Evolutionary conservation across 306 rosid species (phyloP).

Genomic region (Calophaca sinica): DNA sequence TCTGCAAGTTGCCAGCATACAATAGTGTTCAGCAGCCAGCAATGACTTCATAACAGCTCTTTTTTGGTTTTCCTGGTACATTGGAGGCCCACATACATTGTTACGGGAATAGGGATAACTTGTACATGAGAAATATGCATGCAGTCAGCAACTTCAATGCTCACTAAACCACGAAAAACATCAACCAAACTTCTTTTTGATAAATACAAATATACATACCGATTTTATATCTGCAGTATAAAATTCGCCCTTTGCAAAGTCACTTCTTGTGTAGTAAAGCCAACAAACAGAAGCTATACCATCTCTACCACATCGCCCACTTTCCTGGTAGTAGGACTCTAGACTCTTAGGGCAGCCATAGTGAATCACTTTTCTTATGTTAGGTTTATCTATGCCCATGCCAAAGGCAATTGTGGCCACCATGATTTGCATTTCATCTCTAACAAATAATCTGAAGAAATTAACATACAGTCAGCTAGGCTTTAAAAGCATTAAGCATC

Average conservation of each 20-base stretch:
- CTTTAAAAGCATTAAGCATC: conserved; percentile 29
- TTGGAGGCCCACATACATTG: conserved; percentile 36
- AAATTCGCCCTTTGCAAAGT: conserved; percentile 70
- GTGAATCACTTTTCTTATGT: conserved; percentile 89
- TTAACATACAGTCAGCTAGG: conserved; percentile 35
- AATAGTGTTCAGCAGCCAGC: conserved; percentile 80
- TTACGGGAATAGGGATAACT: conserved; percentile 38
- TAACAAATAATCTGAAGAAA: conserved; percentile 73
- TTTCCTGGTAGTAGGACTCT: conserved; percentile 94
- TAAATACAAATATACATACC: conserved; percentile 53
- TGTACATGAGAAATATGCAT: conserved; percentile 34
- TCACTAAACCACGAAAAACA: conserved; percentile 29
- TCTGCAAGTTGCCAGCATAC: conserved; percentile 78
- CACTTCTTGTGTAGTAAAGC: conserved; percentile 91
- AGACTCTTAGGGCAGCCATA: conserved; percentile 93
- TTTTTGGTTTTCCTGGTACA: conserved; percentile 73
- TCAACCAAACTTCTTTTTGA: conserved; percentile 2
- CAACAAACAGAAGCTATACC: conserved; percentile 92
- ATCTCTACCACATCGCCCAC: conserved; percentile 95
- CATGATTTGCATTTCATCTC: conserved; percentile 85
- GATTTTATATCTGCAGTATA: conserved; percentile 69
- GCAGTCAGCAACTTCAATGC: conserved; percentile 41
- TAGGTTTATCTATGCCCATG: conserved; percentile 97
- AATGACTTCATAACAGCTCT: conserved; percentile 81
- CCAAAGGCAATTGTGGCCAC: conserved; percentile 97